Percentiles rank a stretch among this genome's conserved stretches.
Conservation (phyloP, 257 asterid species). For the Nicotiana noctiflora region DNA sequence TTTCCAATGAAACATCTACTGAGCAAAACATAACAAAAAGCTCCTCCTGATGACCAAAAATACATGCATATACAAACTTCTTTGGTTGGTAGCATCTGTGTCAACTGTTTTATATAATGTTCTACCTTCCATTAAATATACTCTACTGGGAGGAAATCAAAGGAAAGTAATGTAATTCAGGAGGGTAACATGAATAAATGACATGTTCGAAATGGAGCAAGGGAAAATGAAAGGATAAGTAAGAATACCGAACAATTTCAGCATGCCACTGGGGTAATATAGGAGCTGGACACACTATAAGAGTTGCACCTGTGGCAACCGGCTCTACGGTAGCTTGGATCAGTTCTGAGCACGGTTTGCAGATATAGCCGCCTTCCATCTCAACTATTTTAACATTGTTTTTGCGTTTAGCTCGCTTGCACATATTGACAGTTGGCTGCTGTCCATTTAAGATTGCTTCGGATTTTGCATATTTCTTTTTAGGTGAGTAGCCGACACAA, state of each 20-base stretch:
- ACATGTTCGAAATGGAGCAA: slow-evolving; percentile 9
- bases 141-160: not conserved
- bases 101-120: not conserved
- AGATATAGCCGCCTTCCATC: slow-evolving; percentile 55
- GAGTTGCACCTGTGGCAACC: slow-evolving; percentile 89
- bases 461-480: slow-evolving; percentile 32
- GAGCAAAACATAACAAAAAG: not conserved
- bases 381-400: slow-evolving; percentile 43
- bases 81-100: not conserved
- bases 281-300: slow-evolving; percentile 95
- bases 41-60: not conserved
- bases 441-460: slow-evolving; percentile 12
- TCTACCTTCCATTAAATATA: not conserved
- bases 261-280: slow-evolving; percentile 97
- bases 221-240: slow-evolving; percentile 21
- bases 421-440: slow-evolving; percentile 23
- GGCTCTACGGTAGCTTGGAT: slow-evolving; percentile 84
- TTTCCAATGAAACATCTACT: not conserved
- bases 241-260: slow-evolving; percentile 84
- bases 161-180: not conserved
- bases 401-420: slow-evolving; percentile 38
- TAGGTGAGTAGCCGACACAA: slow-evolving; percentile 84
- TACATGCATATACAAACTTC: not conserved
- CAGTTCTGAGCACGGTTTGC: slow-evolving; percentile 67
- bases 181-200: not conserved